These are phyloP conservation scores for Kluyveromyces marxianus DNA, from an alignment of 1,139 yeast species.

Conservation along the genomic window DNA sequence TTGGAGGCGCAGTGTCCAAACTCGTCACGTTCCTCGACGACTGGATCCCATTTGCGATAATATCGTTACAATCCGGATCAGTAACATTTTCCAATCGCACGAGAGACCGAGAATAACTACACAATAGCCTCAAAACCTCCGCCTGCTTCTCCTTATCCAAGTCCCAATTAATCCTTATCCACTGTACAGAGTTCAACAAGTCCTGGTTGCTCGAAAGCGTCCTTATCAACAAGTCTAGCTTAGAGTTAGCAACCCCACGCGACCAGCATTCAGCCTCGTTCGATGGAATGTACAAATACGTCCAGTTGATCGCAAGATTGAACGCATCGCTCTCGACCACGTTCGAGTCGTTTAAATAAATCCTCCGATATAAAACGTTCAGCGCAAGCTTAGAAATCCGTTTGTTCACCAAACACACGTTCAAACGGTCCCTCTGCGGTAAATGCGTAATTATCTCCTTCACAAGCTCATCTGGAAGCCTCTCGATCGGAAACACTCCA, in stretches of 20 bases:
- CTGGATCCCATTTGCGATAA: conserved; percentile 25
- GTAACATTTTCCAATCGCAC: conserved; percentile 34
- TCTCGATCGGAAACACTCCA: conserved; percentile 14
- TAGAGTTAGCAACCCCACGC: conserved; percentile 25
- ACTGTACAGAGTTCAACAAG: conserved; percentile 27
- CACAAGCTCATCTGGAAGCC: conserved; percentile 25
- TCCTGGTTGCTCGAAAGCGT: conserved; percentile 21
- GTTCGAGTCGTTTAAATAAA: conserved; percentile 32
- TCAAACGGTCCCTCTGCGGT: conserved; percentile 27
- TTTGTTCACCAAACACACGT: conserved; percentile 18
- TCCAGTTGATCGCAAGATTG: conserved; percentile 31
- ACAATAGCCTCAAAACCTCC: conserved; percentile 24
- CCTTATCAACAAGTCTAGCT: conserved; percentile 23
- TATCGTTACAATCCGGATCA: conserved; percentile 32
- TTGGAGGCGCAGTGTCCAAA: conserved; percentile 38
- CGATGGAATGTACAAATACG: conserved; percentile 27
- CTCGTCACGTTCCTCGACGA: conserved; percentile 27
- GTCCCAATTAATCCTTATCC: conserved; percentile 38
- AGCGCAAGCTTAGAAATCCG: conserved; percentile 23
- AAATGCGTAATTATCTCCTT: conserved; percentile 28
- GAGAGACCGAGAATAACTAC: conserved; percentile 27
- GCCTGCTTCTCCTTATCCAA: conserved; percentile 29
- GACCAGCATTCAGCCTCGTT: conserved; percentile 25
- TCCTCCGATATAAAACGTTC: conserved; percentile 27
- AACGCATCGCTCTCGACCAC: conserved; percentile 29